Percentiles rank a stretch among this genome's conserved stretches.
phyloP scores from a whole-genome alignment of 768 basidiomycete genomes.

The Lepiota venenata region DNA sequence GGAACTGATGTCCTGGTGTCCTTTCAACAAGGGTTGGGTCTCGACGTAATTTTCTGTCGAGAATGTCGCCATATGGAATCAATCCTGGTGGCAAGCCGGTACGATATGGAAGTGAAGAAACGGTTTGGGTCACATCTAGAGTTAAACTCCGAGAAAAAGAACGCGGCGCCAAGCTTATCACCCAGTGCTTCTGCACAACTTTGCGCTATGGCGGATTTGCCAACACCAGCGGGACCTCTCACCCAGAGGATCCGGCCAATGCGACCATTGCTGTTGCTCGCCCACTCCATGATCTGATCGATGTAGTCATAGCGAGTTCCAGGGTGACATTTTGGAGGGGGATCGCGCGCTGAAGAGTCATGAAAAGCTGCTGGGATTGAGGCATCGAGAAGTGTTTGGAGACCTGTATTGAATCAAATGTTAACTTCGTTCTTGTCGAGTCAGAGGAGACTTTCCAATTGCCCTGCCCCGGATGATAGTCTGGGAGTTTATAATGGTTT shows the following conservation, averaged over 20 bases:
- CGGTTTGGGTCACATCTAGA: background rate
- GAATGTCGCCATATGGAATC: background rate
- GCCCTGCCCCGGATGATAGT: too few relatives aligned
- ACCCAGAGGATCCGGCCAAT: background rate
- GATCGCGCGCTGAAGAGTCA: background rate
- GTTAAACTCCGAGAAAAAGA: background rate
- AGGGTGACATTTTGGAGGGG: background rate
- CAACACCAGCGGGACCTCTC: background rate
- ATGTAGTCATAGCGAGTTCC: background rate
- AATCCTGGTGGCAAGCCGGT: background rate
- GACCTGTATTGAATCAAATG: too few relatives aligned
- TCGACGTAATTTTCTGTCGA: background rate
- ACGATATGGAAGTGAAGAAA: background rate
- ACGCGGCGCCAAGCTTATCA: background rate
- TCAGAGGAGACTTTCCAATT: too few relatives aligned
- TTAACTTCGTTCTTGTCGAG: too few relatives aligned
- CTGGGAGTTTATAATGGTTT: too few relatives aligned
- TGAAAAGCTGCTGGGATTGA: background rate
- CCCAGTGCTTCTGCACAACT: background rate
- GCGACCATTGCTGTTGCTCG: background rate
- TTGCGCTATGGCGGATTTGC: slow-evolving; percentile 2
- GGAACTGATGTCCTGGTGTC: background rate
- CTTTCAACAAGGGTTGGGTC: background rate
- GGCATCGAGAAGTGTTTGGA: background rate
- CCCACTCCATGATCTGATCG: background rate